These are phyloP conservation scores for Amniculicola lignicola DNA, from an alignment of 495 filamentous ascomycete genomes.

Conservation along the genomic window DNA sequence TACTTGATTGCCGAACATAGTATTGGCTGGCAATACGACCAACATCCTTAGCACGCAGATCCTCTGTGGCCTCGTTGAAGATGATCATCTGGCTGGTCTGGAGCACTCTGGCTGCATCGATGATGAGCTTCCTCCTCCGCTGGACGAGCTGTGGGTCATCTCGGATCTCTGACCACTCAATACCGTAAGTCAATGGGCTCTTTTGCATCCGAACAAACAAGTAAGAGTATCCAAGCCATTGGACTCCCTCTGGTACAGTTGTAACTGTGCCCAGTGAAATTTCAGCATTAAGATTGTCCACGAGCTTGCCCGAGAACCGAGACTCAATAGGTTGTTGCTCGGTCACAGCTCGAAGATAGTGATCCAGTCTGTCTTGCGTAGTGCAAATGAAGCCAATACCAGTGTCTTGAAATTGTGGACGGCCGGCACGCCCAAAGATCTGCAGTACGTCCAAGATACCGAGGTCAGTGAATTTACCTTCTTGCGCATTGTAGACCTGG, in stretches of 20 bases:
- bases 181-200: conserved; percentile 90
- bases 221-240: conserved; percentile 98
- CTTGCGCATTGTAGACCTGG: conserved; percentile 91
- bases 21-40: conserved; percentile 96
- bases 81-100: conserved; percentile 98
- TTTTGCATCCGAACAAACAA: conserved; percentile 93
- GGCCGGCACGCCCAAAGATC: conserved; percentile 96
- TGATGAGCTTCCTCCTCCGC: conserved; percentile 74
- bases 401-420: conserved; percentile 92
- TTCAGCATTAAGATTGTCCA: conserved; percentile 96
- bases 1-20: conserved; percentile 88
- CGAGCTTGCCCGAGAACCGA: conserved; percentile 79
- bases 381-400: conserved; percentile 98
- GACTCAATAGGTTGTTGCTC: conserved; percentile 97
- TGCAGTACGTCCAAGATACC: conserved; percentile 97
- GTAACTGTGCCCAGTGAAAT: conserved; percentile 92
- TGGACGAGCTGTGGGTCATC: conserved; percentile 84
- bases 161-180: conserved; percentile 84
- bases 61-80: conserved; percentile 89
- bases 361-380: conserved; percentile 83
- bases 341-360: conserved; percentile 90
- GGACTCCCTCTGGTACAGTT: conserved; percentile 86
- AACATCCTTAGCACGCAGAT: conserved; percentile 86
- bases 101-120: conserved; percentile 78
- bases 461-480: conserved; percentile 93